Evolutionary conservation across 768 basidiomycete species (phyloP), one percentile per base, ranked within the genome.

Genomic region (Pholiota microspora): DNA sequence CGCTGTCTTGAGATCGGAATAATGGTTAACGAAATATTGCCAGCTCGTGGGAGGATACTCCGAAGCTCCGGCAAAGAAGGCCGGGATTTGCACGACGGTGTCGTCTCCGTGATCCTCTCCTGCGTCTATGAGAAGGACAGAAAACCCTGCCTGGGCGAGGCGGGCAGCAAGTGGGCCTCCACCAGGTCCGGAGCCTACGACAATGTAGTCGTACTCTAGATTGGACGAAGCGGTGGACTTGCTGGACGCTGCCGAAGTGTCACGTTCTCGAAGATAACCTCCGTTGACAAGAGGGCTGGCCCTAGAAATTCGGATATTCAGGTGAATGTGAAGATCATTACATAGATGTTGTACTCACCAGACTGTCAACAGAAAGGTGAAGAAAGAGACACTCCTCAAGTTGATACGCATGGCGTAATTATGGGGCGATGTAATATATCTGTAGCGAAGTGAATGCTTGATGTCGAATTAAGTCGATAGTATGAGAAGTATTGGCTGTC

Each of bases 151-250:
- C 21, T 50, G 49, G 25, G 54, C 54, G 18, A 55, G 48, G 10
- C 54, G 54, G 12, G 54, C 48, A 2, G 54, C 54, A 28, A 55
- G 23, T n/a, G 54, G 54, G 6, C 54, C 54, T 12, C 54, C 54
- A 9, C 54, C 54, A 10, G 54, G 54, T 13, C 54, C 54, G 1
- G 54, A 55, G 4, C 55, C 55, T 13, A 51, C 45, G 24, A 51
- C 25, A 13, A 56, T 56, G 28, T 56, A 56, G 34, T 56, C 55
- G 29, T 50, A 56, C 24, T 49, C 29, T 4, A 29, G 8, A 48
- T 25, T 28, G 15, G 28, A 7, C 31, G 48, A 21, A 7, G 48
- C 13, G 28, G 21, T 46, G 24, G 45, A 25, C 45, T 23, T 13
- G 28, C 28, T 46, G 28, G 45, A 28, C 2, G 45, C 28, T 15